phyloP scores from a whole-genome alignment of 1,139 yeast species.

The Hanseniaspora sp. region DNA sequence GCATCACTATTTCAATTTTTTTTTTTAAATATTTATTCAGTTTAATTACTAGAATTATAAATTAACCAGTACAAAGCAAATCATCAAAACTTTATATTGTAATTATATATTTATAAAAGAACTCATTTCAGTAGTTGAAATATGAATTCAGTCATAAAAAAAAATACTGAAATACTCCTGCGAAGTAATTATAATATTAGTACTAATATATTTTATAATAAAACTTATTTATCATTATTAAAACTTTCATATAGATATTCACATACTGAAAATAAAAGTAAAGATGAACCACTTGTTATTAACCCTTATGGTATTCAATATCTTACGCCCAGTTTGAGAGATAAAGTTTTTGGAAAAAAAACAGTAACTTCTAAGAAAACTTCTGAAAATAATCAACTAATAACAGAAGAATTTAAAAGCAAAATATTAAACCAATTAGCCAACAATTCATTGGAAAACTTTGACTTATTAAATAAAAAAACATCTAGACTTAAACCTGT shows the following conservation, averaged over 20 bases:
- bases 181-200: too few relatives aligned
- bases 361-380: slow-evolving; percentile 24
- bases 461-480: slow-evolving; percentile 66
- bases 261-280: not conserved
- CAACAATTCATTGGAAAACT: slow-evolving; percentile 35
- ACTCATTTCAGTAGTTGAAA: too few relatives aligned
- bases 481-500: slow-evolving; percentile 60
- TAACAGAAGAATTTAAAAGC: slow-evolving; percentile 31
- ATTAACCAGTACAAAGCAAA: too few relatives aligned
- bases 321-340: slow-evolving; percentile 47
- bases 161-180: too few relatives aligned
- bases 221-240: too few relatives aligned
- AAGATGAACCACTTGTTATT: slow-evolving; percentile 39
- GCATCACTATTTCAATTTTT: too few relatives aligned
- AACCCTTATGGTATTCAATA: slow-evolving; percentile 69
- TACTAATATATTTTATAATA: too few relatives aligned
- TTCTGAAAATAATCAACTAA: slow-evolving; percentile 47
- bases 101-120: too few relatives aligned
- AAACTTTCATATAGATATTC: not conserved
- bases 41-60: too few relatives aligned
- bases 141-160: too few relatives aligned
- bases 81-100: too few relatives aligned
- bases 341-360: slow-evolving; percentile 40
- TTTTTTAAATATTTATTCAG: too few relatives aligned
- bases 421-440: slow-evolving; percentile 1